Evolutionary conservation across 2,329 filamentous ascomycete species (phyloP), one percentile per base, ranked within the genome.

Genomic region (Verticillium zaregamsianum): DNA sequence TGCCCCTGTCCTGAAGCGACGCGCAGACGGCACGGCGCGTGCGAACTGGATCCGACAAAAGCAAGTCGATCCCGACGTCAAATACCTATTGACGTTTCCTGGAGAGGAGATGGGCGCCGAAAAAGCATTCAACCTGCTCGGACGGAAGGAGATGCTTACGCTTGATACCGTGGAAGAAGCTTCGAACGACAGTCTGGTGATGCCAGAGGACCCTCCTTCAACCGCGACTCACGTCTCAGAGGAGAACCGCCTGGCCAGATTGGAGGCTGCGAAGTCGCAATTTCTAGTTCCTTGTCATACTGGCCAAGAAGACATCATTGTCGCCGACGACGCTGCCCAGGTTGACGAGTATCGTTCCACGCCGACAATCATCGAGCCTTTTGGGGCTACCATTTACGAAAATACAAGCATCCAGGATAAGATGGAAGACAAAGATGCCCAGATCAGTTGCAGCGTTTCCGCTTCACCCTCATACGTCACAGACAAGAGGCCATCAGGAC

Each of bases 141-240:
- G 20, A 20, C 39, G 31, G 40, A 59, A 45, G 45, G 58, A 59
- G 12, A 33, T 59, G 40, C 40, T 59, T 3, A 4, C 58, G n/a
- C 45, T 59, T 9, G 45, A 54, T 20, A 17, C 17, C 3, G 32
- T 59, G 9, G 58, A 54, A 12, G 58, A 59, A 25, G 45, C 40
- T 20, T 25, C n/a, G 2, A 32, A 59, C 45, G 45, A 32, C 31
- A 59, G 58, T 32, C 5, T 59, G 3, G 45, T 59, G 14, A 54
- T 59, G 58, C 28, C 40, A 17, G 49, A 25, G 15, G 25, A 54
- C 17, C 23, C 33, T 20, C 60, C 62, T 5, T 64, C 64, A 9
- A 59, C 60, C 28, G 64, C 64, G 7, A 63, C 63, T 4, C 63
- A 64, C 15, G 61, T 59, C 2, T 65, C 64, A 0, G 60, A 56